These are phyloP conservation scores for Purpureocillium takamizusanense DNA, from an alignment of 2,329 filamentous ascomycete genomes.

Conservation along the genomic window DNA sequence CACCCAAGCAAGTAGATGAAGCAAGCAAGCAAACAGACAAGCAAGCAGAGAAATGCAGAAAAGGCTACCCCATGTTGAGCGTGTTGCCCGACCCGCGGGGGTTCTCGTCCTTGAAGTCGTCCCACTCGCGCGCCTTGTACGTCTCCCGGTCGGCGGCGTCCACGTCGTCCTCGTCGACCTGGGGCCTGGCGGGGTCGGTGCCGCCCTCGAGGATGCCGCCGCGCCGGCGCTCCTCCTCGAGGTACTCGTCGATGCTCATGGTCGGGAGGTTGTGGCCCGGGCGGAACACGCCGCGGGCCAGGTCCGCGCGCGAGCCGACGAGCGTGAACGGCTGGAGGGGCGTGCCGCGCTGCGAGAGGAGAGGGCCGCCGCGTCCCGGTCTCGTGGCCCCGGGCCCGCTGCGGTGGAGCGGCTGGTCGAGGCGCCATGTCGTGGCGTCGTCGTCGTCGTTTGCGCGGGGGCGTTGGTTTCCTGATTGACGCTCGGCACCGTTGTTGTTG, in stretches of 20 bases:
- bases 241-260: slow-evolving; percentile 96
- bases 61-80: slow-evolving; percentile 57
- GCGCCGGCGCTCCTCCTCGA: slow-evolving; percentile 77
- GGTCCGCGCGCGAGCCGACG: slow-evolving; percentile 63
- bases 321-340: slow-evolving; percentile 88
- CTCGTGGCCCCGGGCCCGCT: slow-evolving; percentile 23
- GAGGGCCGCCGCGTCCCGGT: slow-evolving; percentile 53
- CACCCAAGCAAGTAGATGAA: too few relatives aligned
- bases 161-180: slow-evolving; percentile 82
- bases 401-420: slow-evolving; percentile 58
- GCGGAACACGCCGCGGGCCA: slow-evolving; percentile 76
- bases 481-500: slow-evolving; percentile 19
- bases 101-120: slow-evolving; percentile 87
- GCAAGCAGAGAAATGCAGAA: slow-evolving; percentile 1
- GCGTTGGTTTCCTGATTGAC: too few relatives aligned
- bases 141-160: slow-evolving; percentile 85
- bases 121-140: slow-evolving; percentile 90
- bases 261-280: slow-evolving; percentile 90
- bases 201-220: slow-evolving; percentile 90
- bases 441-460: slow-evolving; percentile 14
- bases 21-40: too few relatives aligned
- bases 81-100: slow-evolving; percentile 78
- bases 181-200: slow-evolving; percentile 60
- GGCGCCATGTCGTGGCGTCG: slow-evolving; percentile 52
- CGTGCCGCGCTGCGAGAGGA: slow-evolving; percentile 71